These are phyloP conservation scores for Rhizopus stolonifer DNA, from an alignment of 371 early-diverging fungal genomes.

Conservation along the genomic window DNA sequence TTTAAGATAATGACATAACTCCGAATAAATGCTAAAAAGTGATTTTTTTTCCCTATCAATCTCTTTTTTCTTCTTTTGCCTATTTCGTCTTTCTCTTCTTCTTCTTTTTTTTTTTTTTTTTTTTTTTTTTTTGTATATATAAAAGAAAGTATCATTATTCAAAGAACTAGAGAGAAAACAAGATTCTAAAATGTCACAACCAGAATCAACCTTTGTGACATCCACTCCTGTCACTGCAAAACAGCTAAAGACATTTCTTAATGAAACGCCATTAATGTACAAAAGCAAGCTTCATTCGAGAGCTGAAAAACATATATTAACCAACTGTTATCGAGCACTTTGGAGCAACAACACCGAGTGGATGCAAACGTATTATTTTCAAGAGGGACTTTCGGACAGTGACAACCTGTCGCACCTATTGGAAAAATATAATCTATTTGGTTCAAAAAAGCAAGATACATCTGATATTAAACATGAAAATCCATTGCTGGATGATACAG, in stretches of 20 bases:
- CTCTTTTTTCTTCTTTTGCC: not conserved
- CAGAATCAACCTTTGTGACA: not conserved
- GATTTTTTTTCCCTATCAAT: not conserved
- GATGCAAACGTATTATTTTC: slow-evolving; percentile 48
- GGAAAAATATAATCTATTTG: slow-evolving; percentile 40
- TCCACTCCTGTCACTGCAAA: slow-evolving; percentile 19
- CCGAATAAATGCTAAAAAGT: not conserved
- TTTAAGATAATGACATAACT: slow-evolving; percentile 19
- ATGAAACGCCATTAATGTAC: slow-evolving; percentile 37
- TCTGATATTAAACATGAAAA: slow-evolving; percentile 2
- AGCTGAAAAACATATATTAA: slow-evolving; percentile 38
- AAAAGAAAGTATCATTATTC: too few relatives aligned
- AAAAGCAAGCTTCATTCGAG: slow-evolving; percentile 22
- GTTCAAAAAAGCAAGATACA: slow-evolving; percentile 22
- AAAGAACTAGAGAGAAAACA: not conserved
- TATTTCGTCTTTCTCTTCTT: not conserved
- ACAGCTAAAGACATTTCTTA: slow-evolving; percentile 34
- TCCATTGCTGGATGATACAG: slow-evolving; percentile 16
- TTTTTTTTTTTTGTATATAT: too few relatives aligned
- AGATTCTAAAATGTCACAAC: not conserved
- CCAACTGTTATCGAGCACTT: slow-evolving; percentile 46
- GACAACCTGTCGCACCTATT: slow-evolving; percentile 34
- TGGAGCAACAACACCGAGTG: slow-evolving; percentile 40
- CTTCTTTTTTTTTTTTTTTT: not conserved
- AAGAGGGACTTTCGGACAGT: slow-evolving; percentile 26